Evolutionary conservation across 1,139 yeast genomes (phyloP), one percentile per base, ranked within the genome.

Genomic region (Lodderomyces theae): DNA sequence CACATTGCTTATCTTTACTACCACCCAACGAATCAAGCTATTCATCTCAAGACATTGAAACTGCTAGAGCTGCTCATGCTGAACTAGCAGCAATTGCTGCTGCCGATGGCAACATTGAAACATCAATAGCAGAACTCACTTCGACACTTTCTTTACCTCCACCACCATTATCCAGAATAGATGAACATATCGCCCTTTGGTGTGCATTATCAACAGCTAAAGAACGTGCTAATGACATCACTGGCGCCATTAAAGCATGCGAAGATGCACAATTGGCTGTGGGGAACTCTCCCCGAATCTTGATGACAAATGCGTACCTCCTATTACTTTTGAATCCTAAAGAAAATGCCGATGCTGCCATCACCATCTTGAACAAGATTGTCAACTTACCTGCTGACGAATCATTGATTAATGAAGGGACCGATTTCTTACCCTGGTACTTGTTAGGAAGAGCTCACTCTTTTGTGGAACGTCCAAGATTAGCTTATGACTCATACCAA

Each of bases 401-500:
- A 32, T 49, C 47, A 38, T 55, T 52, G 9, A 47, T 49, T 26
- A 42, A 38, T 26, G 51, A 52, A 13, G 46, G 44, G 5, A 42
- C 47, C 9, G 80, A 77, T 47, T 79, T 78, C 47, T 61, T 80
- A 39, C 82, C 84, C 1, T 74, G 79, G 75, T 77, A 74, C 45
- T 61, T 79, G n/a, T 54, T 79, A 32, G 81, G 84, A 2, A 69
- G 69, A 46, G 81, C 82, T 0, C 73, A 77, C 50, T 61, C 76
- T 10, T 50, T 69, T 32, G 52, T 69, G 23, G 74, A 69, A 42
- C 63, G 69, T 36, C 80, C 80, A 24, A 57, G 79, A 30, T 64
- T 68, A 38, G 80, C 84, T 2, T 81, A 79, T 52, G 79, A 78
- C 44, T 71, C 76, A 15, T 75, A 75, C 48, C 86, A 80, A 53